A percentile compares a stretch with the other conserved stretches of the same genome.
These are phyloP conservation scores for Cadophora sp. DNA, from an alignment of 2,329 filamentous ascomycete species.

Conservation along the genomic window DNA sequence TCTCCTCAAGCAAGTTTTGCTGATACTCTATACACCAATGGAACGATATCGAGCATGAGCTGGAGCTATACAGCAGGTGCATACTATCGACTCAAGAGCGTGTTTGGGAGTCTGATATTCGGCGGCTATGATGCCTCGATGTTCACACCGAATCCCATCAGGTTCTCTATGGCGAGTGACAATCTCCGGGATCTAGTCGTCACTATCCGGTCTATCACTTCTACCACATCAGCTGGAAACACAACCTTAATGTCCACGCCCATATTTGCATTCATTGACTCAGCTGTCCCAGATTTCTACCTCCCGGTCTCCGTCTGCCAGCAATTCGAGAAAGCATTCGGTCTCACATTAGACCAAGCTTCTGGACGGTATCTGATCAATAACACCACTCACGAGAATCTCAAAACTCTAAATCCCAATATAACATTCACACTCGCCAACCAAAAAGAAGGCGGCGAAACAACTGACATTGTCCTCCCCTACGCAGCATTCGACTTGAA, in stretches of 20 bases:
- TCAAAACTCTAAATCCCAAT: constrained; percentile 41
- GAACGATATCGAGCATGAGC: constrained; percentile 48
- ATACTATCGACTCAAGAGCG: constrained; percentile 46
- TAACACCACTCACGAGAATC: constrained; percentile 36
- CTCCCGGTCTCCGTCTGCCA: constrained; percentile 45
- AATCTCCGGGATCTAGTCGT: constrained; percentile 50
- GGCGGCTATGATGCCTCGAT: constrained; percentile 50
- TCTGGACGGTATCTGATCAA: constrained; percentile 45
- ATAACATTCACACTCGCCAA: constrained; percentile 43
- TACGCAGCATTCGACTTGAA: constrained; percentile 42
- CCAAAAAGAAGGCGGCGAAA: constrained; percentile 31
- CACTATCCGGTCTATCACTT: constrained; percentile 48
- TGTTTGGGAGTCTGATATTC: constrained; percentile 50
- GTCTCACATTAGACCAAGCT: constrained; percentile 41
- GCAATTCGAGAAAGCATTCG: constrained; percentile 46
- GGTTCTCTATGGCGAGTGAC: constrained; percentile 51
- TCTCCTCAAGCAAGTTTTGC: constrained; percentile 48
- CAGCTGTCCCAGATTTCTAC: constrained; percentile 46
- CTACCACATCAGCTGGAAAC: constrained; percentile 31
- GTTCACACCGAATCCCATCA: constrained; percentile 48
- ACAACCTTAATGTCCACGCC: constrained; percentile 34
- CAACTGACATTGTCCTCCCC: constrained; percentile 39
- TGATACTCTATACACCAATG: constrained; percentile 47
- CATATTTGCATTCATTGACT: constrained; percentile 44
- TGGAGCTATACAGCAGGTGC: constrained; percentile 53